Conservation (phyloP, 306 rosid species). For the Pachyrhizus erosus region DNA sequence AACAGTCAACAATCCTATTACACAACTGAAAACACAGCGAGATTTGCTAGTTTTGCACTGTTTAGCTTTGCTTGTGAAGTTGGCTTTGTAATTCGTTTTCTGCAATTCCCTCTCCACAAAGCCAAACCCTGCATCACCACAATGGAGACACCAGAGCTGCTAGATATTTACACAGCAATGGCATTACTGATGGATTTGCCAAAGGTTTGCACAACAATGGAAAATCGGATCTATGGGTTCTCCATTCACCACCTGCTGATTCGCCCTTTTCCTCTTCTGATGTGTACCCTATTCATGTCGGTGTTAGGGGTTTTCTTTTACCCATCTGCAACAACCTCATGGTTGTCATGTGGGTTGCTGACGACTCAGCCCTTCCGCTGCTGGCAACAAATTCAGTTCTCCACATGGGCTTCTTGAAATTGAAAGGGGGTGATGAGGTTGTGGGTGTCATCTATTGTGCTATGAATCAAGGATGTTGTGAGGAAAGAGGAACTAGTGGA, state of each 20-base stretch:
- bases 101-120: slow-evolving; percentile 39
- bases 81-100: slow-evolving; percentile 48
- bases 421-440: neutral
- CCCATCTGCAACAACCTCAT: neutral
- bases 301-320: neutral
- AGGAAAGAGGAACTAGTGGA: neutral
- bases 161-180: neutral
- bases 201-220: neutral
- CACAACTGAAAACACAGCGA: neutral
- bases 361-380: neutral
- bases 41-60: neutral
- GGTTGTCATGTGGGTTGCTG: neutral
- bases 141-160: neutral
- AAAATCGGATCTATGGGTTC: neutral
- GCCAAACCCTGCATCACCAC: slow-evolving; percentile 18
- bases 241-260: neutral
- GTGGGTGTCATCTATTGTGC: neutral
- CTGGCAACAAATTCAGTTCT: neutral
- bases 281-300: neutral
- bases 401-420: neutral
- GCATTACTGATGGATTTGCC: neutral
- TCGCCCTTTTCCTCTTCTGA: neutral
- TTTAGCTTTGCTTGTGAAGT: slow-evolving; percentile 53
- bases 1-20: neutral
- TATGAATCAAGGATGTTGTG: neutral